These are phyloP conservation scores for Apiotrichum akiyoshidainum DNA, from an alignment of 1,284 basidiomycete genomes.

Conservation along the genomic window DNA sequence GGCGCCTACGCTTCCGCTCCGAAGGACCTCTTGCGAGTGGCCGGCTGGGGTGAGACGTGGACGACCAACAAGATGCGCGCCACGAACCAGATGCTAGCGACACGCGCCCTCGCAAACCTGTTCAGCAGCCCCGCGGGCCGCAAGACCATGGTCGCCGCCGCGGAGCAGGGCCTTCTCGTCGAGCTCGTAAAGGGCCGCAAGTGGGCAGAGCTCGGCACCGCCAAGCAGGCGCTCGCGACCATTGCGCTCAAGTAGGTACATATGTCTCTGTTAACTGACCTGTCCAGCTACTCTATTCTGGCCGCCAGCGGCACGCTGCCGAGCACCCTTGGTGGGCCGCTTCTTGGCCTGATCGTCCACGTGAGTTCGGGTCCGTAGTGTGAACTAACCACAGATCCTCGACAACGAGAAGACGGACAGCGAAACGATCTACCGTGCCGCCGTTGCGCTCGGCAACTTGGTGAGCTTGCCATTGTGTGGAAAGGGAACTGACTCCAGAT, in stretches of 20 bases:
- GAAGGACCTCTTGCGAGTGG: slow-evolving; percentile 62
- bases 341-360: slow-evolving; percentile 29
- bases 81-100: slow-evolving; percentile 78
- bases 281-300: slow-evolving; percentile 51
- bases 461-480: slow-evolving; percentile 53
- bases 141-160: slow-evolving; percentile 54
- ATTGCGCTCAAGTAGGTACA: slow-evolving; percentile 50
- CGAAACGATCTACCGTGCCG: slow-evolving; percentile 77
- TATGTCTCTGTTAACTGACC: background rate
- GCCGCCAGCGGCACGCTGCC: slow-evolving; percentile 43
- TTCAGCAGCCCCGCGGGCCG: slow-evolving; percentile 57
- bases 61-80: slow-evolving; percentile 67
- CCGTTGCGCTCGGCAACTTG: slow-evolving; percentile 84
- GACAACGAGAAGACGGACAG: slow-evolving; percentile 67
- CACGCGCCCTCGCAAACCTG: slow-evolving; percentile 77
- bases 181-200: slow-evolving; percentile 50
- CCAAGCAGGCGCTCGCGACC: slow-evolving; percentile 40
- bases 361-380: slow-evolving; percentile 16
- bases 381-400: slow-evolving; percentile 56
- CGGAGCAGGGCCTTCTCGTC: slow-evolving; percentile 58
- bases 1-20: slow-evolving; percentile 55
- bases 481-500: slow-evolving; percentile 27
- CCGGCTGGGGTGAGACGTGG: slow-evolving; percentile 62
- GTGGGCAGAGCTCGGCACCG: slow-evolving; percentile 31
- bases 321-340: slow-evolving; percentile 20